These are phyloP conservation scores for Phytophthora boehmeriae DNA, from an alignment of 352 stramenopile genomes.

Conservation along the genomic window DNA sequence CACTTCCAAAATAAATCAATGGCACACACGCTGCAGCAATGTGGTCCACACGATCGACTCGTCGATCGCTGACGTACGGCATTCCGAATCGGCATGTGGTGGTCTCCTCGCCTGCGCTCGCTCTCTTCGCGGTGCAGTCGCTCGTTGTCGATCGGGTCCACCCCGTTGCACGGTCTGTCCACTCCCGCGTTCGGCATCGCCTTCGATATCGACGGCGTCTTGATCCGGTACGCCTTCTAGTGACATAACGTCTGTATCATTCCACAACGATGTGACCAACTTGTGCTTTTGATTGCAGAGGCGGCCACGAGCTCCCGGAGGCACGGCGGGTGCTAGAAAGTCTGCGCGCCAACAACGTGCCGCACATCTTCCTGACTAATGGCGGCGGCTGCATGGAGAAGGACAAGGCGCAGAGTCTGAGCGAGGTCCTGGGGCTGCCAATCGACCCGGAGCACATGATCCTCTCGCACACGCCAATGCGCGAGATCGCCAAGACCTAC, in stretches of 20 bases:
- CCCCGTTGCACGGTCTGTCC: neutral
- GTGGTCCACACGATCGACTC: neutral
- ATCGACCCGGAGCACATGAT: constrained; percentile 83
- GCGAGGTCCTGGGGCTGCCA: constrained; percentile 56
- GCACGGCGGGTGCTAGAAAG: constrained; percentile 73
- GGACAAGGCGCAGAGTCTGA: constrained; percentile 81
- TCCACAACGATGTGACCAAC: neutral
- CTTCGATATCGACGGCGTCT: constrained; percentile 93
- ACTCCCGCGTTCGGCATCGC: constrained; percentile 75
- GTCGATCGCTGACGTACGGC: neutral
- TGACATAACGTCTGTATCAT: constrained; percentile 4
- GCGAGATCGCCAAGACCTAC: constrained; percentile 67
- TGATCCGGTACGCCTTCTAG: constrained; percentile 91
- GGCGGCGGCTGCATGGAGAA: constrained; percentile 87
- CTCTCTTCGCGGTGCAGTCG: constrained; percentile 11
- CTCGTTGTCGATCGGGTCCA: constrained; percentile 13
- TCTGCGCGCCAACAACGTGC: constrained; percentile 64
- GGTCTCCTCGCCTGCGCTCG: constrained; percentile 13
- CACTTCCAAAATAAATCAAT: too few relatives aligned
- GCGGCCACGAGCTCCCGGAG: constrained; percentile 70
- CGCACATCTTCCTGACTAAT: constrained; percentile 92
- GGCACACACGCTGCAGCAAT: neutral
- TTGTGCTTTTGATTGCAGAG: constrained; percentile 30
- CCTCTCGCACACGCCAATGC: constrained; percentile 91
- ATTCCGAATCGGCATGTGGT: constrained; percentile 30